Evolutionary conservation across 1,284 basidiomycete species (phyloP), one percentile per base, ranked within the genome.

Genomic region (Peniophora sp.): DNA sequence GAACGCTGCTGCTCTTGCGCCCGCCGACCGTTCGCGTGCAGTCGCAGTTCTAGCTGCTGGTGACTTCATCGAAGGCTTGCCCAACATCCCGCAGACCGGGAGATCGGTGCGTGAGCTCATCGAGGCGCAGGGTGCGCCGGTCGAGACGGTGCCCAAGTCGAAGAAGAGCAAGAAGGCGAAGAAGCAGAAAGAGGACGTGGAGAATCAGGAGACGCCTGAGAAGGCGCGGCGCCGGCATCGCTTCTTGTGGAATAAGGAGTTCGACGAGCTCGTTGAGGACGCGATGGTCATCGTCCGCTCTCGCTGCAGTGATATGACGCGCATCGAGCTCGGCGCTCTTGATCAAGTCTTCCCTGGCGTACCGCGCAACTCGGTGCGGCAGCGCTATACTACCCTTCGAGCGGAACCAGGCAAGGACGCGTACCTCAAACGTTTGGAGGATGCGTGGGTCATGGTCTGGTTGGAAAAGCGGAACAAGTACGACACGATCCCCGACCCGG

Each of bases 211-310:
- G 17, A 44, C 47, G 8, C 48, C 53, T 52, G 68, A 64, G 56
- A 57, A 55, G 53, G 56, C 68, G 41, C 23, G 57, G 42, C 66
- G 80, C 34, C 71, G 86, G 36, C 74, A 78, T 55, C 78, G 90
- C 49, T 91, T 90, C 62, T 78, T 81, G 47, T 96, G 92, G 92
- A 90, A 78, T 50, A 67, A 78, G 47, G 88, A 93, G 47, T 92
- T 85, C 54, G 92, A 96, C 55, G 94, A 96, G 54, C 75, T 94
- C 24, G 81, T 86, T 37, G 78, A 88, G 49, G 94, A 97, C 62
- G 85, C 85, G 1, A 85, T 81, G 42, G 88, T 81, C 1, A 85
- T 97, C 56, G 81, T 97, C 50, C 79, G 80, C 55, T 88, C 87
- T 15, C 83, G 94, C 22, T 90, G 86, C 62, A 73, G 82, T 47